Evolutionary conservation across 169 alveolate genomes (phyloP).

Genomic region (Plasmodium gallinaceum): DNA sequence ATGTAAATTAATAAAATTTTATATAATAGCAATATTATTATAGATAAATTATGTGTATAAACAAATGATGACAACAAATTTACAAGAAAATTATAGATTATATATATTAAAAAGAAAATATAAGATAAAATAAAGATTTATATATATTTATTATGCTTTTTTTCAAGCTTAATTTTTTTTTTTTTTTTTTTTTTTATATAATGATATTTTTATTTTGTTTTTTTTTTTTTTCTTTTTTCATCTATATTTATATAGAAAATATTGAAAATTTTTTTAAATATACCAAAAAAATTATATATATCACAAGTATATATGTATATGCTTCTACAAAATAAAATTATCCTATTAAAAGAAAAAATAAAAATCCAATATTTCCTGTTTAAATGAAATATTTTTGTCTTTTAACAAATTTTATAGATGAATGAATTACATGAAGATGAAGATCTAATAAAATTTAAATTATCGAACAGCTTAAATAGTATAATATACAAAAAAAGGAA

Average conservation of each 20-base stretch:
- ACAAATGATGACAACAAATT: neutral
- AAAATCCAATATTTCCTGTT: too few species aligned
- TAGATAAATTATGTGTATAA: too few species aligned
- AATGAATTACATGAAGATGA: conserved; percentile 64
- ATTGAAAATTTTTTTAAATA: neutral
- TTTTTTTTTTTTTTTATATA: too few species aligned
- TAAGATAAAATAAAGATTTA: neutral
- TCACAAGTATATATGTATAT: neutral
- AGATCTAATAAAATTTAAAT: conserved; percentile 38
- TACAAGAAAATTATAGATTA: neutral
- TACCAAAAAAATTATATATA: neutral
- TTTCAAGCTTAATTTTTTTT: neutral
- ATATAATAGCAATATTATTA: too few species aligned
- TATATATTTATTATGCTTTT: neutral
- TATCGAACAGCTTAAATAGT: conserved; percentile 46
- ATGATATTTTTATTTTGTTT: neutral
- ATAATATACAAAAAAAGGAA: conserved; percentile 74
- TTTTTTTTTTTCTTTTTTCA: neutral
- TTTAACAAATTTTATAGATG: conserved; percentile 16
- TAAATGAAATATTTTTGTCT: too few species aligned
- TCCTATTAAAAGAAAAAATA: too few species aligned
- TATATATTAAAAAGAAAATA: neutral
- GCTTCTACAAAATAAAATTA: neutral
- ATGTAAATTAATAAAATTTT: too few species aligned
- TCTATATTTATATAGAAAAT: neutral